Conservation (phyloP, 2,329 filamentous ascomycete genomes). For the Fusarium coffeatum region DNA sequence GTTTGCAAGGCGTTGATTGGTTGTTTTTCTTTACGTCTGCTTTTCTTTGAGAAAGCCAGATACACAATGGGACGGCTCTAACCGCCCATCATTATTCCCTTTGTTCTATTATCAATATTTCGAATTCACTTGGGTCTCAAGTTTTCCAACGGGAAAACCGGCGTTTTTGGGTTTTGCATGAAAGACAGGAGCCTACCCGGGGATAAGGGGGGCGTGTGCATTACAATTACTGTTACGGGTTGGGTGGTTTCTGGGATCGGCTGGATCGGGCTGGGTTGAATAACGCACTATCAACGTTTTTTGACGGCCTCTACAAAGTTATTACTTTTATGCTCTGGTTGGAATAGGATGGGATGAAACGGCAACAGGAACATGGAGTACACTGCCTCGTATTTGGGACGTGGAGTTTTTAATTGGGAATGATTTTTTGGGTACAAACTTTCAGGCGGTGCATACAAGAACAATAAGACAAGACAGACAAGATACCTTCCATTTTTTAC, state of each 20-base stretch:
- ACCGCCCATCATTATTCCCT: slow-evolving; percentile 32
- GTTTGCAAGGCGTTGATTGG: slow-evolving; percentile 38
- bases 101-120: slow-evolving; percentile 30
- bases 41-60: slow-evolving; percentile 34
- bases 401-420: slow-evolving; percentile 36
- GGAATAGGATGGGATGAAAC: slow-evolving; percentile 29
- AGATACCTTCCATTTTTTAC: slow-evolving; percentile 17
- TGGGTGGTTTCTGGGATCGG: background rate
- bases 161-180: slow-evolving; percentile 37
- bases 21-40: slow-evolving; percentile 20
- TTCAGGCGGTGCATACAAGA: slow-evolving; percentile 8
- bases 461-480: slow-evolving; percentile 21
- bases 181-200: slow-evolving; percentile 17
- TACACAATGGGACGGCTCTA: slow-evolving; percentile 30
- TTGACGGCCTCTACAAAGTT: slow-evolving; percentile 35
- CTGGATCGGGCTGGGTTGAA: slow-evolving; percentile 10
- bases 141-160: slow-evolving; percentile 6
- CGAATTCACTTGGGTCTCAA: background rate
- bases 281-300: slow-evolving; percentile 26
- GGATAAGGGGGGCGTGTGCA: slow-evolving; percentile 35
- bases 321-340: slow-evolving; percentile 25
- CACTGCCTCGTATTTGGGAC: slow-evolving; percentile 38
- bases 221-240: slow-evolving; percentile 28
- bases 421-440: slow-evolving; percentile 14
- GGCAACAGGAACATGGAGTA: slow-evolving; percentile 20